phyloP scores from a whole-genome alignment of 2,329 filamentous ascomycete genomes.

The Arthrobotrys musiformis region DNA sequence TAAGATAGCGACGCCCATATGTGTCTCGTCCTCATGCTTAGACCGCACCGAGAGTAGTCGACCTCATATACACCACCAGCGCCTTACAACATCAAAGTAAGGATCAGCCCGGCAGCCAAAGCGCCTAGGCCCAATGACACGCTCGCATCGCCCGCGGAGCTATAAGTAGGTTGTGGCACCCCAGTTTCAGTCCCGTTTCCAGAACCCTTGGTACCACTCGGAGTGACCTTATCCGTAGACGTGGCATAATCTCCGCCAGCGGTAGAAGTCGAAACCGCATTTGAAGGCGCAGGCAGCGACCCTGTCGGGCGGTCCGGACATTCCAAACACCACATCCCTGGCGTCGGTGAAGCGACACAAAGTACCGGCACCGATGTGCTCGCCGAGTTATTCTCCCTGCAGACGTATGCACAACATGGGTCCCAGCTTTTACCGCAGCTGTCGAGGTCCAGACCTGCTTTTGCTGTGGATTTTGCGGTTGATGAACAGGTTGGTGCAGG shows the following conservation, averaged over 20 bases:
- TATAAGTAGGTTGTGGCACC: conserved; percentile 2
- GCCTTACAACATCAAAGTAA: no score
- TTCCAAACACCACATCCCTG: not conserved
- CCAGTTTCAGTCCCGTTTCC: not conserved
- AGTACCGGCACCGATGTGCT: no score
- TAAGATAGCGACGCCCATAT: no score
- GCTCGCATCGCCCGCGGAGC: not conserved
- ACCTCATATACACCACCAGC: no score
- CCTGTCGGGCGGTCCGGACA: not conserved
- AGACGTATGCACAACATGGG: not conserved
- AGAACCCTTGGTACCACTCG: not conserved
- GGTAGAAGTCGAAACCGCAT: no score
- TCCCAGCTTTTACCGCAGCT: not conserved
- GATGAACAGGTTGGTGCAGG: not conserved
- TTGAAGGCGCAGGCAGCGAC: no score
- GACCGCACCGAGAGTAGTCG: no score
- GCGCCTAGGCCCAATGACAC: not conserved
- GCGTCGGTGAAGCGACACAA: no score
- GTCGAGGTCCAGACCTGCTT: not conserved
- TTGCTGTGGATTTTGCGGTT: not conserved
- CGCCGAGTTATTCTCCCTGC: not conserved
- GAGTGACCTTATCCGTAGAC: no score
- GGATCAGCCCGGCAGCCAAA: no score
- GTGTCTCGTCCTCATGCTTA: no score
- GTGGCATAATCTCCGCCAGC: no score